Conservation (phyloP, 1,284 basidiomycete species). For the Sanghuangporus sanghuang region DNA sequence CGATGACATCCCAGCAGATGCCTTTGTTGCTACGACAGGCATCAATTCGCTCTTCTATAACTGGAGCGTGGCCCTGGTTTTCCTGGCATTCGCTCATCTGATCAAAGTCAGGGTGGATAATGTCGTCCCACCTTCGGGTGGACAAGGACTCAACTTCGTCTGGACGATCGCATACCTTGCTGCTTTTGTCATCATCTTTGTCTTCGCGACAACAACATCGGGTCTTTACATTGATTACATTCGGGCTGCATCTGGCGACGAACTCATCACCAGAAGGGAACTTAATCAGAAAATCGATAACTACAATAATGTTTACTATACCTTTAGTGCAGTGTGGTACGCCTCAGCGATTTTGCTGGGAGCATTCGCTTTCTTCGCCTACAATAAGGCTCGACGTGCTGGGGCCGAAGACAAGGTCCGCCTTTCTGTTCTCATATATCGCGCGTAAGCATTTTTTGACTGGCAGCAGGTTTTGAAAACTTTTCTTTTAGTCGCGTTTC, state of each 20-base stretch:
- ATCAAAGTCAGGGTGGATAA: background rate
- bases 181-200: background rate
- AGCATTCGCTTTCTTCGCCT: background rate
- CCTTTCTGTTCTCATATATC: background rate
- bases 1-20: background rate
- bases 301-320: background rate
- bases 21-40: background rate
- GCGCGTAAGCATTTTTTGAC: background rate
- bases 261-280: background rate
- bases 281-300: background rate
- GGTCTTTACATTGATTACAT: background rate
- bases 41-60: background rate
- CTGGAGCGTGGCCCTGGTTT: background rate
- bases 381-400: background rate
- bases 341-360: background rate
- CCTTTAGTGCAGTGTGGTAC: constrained; percentile 5
- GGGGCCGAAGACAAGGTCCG: background rate
- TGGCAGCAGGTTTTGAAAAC: background rate
- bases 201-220: background rate
- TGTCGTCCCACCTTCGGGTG: background rate
- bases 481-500: background rate
- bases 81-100: background rate
- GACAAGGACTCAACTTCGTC: background rate
- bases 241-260: background rate
- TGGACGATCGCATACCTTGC: background rate